Evolutionary conservation across 805 yeast species (phyloP), one percentile per base, ranked within the genome.

Genomic region (Yarrowia bubula): DNA sequence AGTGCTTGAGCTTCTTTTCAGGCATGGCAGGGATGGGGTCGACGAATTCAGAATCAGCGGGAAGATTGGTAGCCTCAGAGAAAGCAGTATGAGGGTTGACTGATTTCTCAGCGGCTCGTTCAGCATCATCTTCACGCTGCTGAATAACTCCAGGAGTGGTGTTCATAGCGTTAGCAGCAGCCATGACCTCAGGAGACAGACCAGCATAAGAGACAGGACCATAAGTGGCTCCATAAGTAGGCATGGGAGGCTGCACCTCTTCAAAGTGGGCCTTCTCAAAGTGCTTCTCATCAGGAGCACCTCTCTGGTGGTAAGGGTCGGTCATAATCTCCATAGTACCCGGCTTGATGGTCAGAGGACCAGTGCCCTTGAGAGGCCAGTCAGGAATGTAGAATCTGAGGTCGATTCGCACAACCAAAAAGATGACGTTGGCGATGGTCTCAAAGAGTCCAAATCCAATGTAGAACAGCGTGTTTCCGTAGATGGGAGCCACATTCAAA

Each of bases 331-430:
- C 80, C 48, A 86, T 78, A 51, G 76, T 67, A 9, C 89, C 83
- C 15, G 90, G 85, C 67, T 82, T 82, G 69, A 86, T 75, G 22
- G 61, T 55, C 31, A 55, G 47, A 31, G 64, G 64, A 0, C 65
- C 65, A 5, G 63, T 32, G 32, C 65, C 75, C 47, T 71, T 70
- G 10, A 79, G 81, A 65, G 84, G 76, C 50, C 74, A 75, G 74
- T 88, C 92, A 14, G 95, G 93, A 75, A 89, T 85, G 80, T 89
- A 89, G 76, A 89, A 89, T 73, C 95, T 81, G 71, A 89, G 79
- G 74, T 89, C 95, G 64, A 87, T 84, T 73, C 96, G 82, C n/a
- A 86, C 85, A 35, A 86, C 71, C 65, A 89, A 73, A 72, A 86
- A 87, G 41, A 86, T 68, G 9, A 84, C 65, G 68, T 86, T 82